Percentiles rank a stretch among this genome's conserved stretches.
phyloP scores from a whole-genome alignment of 345 rosid species.

The Sonneratia caseolaris region DNA sequence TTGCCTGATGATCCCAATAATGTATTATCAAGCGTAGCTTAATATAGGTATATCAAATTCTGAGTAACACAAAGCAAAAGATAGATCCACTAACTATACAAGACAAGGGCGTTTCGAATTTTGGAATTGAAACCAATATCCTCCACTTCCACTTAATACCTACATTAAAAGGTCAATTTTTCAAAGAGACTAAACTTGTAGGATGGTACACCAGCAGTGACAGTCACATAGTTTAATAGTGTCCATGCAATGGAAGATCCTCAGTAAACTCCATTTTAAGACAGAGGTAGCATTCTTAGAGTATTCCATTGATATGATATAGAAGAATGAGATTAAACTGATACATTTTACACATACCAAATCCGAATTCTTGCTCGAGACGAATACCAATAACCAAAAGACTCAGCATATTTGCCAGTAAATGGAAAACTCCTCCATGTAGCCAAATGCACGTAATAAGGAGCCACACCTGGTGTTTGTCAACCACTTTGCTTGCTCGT shows the following conservation, averaged over 20 bases:
- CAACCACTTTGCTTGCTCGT: constrained; percentile 45
- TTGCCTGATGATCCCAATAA: neutral
- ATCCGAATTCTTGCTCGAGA: constrained; percentile 88
- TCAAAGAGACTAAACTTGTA: neutral
- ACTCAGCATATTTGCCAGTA: constrained; percentile 80
- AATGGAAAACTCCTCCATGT: constrained; percentile 83
- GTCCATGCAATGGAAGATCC: neutral
- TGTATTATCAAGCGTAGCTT: neutral
- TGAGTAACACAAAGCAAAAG: neutral
- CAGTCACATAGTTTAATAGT: neutral
- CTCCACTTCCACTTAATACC: neutral
- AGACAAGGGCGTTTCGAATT: neutral
- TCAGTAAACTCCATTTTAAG: neutral
- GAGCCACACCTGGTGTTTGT: constrained; percentile 72
- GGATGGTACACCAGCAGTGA: neutral
- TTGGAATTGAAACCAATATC: neutral
- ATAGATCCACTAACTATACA: neutral
- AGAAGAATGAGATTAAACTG: neutral
- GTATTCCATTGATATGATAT: neutral
- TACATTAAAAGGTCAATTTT: neutral
- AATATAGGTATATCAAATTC: neutral
- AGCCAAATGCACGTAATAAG: constrained; percentile 78
- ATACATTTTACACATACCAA: constrained; percentile 36
- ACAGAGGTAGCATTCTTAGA: neutral
- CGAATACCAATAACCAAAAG: constrained; percentile 74